Percentiles rank a stretch among this genome's conserved stretches.
These are phyloP conservation scores for Zancudomyces culisetae DNA, from an alignment of 371 early-diverging fungal genomes.

Conservation along the genomic window DNA sequence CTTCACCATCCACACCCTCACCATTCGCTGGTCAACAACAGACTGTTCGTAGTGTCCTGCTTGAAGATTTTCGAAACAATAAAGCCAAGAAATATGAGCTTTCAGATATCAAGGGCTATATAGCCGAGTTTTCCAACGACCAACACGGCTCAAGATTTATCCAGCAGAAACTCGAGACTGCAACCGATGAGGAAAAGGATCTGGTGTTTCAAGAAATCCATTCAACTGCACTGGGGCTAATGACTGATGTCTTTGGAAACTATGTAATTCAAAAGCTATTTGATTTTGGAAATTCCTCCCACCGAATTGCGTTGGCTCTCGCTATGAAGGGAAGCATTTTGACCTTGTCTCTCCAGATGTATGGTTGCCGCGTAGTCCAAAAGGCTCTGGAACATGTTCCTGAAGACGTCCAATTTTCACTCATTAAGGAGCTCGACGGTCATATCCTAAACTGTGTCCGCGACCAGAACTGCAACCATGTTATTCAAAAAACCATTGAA, in stretches of 20 bases:
- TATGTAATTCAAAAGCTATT: constrained; percentile 99
- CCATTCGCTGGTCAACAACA: no score
- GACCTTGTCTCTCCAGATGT: constrained; percentile 94
- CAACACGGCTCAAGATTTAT: constrained; percentile 99
- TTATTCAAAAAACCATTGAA: constrained; percentile 99
- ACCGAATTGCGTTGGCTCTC: constrained; percentile 68
- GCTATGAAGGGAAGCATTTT: constrained; percentile 91
- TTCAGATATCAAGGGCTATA: constrained; percentile 78
- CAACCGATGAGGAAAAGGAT: constrained; percentile 80
- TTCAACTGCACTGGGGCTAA: constrained; percentile 80
- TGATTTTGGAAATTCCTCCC: constrained; percentile 80
- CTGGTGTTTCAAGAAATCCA: constrained; percentile 93
- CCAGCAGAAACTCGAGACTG: constrained; percentile 95
- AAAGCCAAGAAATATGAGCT: constrained; percentile 87
- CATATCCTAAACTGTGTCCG: constrained; percentile 93
- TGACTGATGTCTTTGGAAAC: constrained; percentile 99
- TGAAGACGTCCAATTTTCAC: constrained; percentile 66
- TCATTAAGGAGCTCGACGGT: constrained; percentile 85
- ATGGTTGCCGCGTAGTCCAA: constrained; percentile 99
- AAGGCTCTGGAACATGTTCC: constrained; percentile 92
- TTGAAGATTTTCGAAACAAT: constrained; percentile 88
- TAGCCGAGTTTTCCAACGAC: constrained; percentile 96
- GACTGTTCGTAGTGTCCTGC: constrained; percentile 52
- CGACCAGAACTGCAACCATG: constrained; percentile 99
- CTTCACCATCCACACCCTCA: no score